Percentiles rank a stretch among this genome's conserved stretches.
phyloP scores from a whole-genome alignment of 1,284 basidiomycete genomes.

The Malassezia slooffiae region DNA sequence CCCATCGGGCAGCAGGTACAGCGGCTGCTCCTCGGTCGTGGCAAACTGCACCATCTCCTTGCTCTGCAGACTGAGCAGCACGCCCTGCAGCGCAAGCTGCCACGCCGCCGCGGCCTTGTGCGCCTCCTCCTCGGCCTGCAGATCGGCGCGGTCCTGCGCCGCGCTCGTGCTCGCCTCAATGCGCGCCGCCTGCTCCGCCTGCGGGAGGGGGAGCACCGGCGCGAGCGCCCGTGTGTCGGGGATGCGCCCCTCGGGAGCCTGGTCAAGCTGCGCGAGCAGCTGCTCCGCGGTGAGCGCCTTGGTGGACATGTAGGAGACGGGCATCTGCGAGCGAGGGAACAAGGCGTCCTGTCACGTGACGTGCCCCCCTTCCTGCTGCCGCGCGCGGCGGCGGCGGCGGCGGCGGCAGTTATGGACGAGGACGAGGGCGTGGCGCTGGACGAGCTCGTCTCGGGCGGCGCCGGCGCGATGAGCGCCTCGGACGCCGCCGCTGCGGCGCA shows the following conservation, averaged over 20 bases:
- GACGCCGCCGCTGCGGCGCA: conserved; percentile 28
- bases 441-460: conserved; percentile 2
- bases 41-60: conserved; percentile 30
- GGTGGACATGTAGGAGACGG: neutral
- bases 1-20: conserved; percentile 19
- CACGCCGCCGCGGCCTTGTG: conserved; percentile 38
- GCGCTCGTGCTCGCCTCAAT: conserved; percentile 14
- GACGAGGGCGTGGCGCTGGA: conserved; percentile 8
- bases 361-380: too few relatives aligned
- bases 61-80: conserved; percentile 36
- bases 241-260: conserved; percentile 26
- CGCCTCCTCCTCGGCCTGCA: conserved; percentile 26
- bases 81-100: conserved; percentile 39
- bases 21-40: conserved; percentile 18
- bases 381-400: too few relatives aligned
- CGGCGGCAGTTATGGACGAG: conserved; percentile 5
- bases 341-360: too few relatives aligned
- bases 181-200: conserved; percentile 12
- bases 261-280: conserved; percentile 27
- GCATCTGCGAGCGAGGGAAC: neutral
- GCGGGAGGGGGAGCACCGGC: conserved; percentile 9
- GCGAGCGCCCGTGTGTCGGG: conserved; percentile 28
- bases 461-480: conserved; percentile 1
- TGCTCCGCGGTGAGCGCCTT: conserved; percentile 22
- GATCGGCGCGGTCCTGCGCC: conserved; percentile 21